phyloP scores from a whole-genome alignment of 495 filamentous ascomycete genomes.

The Parathielavia hyrcaniae region DNA sequence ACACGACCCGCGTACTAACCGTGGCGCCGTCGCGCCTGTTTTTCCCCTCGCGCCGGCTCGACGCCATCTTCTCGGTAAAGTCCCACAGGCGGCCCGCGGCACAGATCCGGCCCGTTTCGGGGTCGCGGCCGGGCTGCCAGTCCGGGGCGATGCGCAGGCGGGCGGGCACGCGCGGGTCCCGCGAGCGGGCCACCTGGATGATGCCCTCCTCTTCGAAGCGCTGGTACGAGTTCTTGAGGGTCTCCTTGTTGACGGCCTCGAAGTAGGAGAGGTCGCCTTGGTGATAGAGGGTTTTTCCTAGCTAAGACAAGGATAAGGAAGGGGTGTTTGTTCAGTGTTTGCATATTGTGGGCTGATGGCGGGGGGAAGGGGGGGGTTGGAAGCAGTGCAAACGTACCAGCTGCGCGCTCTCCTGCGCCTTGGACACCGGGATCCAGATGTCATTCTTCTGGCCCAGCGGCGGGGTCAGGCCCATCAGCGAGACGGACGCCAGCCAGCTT shows the following conservation, averaged over 20 bases:
- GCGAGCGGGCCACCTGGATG: conserved; percentile 61
- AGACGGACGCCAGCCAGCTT: conserved; percentile 81
- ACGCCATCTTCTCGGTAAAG: conserved; percentile 80
- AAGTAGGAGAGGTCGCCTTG: conserved; percentile 96
- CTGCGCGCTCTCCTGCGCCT: conserved; percentile 77
- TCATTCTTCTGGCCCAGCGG: conserved; percentile 54
- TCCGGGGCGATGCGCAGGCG: conserved; percentile 63
- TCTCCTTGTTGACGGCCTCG: conserved; percentile 96
- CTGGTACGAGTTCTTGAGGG: conserved; percentile 83
- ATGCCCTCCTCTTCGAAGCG: conserved; percentile 90
- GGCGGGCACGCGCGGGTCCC: conserved; percentile 51
- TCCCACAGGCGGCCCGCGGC: conserved; percentile 75
- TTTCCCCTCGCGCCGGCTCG: conserved; percentile 82
- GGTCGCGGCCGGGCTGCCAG: conserved; percentile 69
- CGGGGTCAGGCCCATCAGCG: conserved; percentile 77
- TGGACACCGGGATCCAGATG: conserved; percentile 70
- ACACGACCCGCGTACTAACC: conserved; percentile 74
- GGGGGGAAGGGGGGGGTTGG: neutral
- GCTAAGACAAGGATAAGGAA: too few species aligned
- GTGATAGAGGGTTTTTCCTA: conserved; percentile 95
- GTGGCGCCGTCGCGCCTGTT: conserved; percentile 88
- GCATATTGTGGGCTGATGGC: too few species aligned
- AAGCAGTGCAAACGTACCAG: conserved; percentile 50
- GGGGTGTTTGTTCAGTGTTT: too few species aligned
- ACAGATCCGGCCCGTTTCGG: conserved; percentile 52